Evolutionary conservation across 2,329 filamentous ascomycete genomes (phyloP).

Genomic region (Lachnellula suecica): DNA sequence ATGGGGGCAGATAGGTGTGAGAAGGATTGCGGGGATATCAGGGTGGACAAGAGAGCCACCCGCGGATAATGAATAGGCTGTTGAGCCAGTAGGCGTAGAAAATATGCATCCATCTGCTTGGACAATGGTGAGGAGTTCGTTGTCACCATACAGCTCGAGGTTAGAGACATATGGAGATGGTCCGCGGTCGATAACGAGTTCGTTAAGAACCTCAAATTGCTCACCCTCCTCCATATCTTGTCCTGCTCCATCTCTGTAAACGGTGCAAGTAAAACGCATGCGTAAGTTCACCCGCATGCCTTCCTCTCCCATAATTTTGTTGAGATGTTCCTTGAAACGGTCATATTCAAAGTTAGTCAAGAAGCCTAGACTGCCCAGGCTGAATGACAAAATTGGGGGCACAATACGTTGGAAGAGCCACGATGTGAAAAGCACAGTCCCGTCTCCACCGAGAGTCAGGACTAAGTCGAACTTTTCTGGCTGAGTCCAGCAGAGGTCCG

Average conservation of each 20-base stretch:
- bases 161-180: slow-evolving; percentile 97
- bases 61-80: slow-evolving; percentile 93
- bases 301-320: slow-evolving; percentile 86
- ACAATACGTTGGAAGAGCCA: slow-evolving; percentile 92
- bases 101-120: slow-evolving; percentile 98
- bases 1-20: slow-evolving; percentile 97
- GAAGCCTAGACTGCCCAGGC: slow-evolving; percentile 82
- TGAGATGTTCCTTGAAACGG: slow-evolving; percentile 82
- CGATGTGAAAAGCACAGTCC: slow-evolving; percentile 83
- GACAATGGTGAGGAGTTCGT: slow-evolving; percentile 90
- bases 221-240: slow-evolving; percentile 82
- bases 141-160: slow-evolving; percentile 92
- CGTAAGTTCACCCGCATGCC: slow-evolving; percentile 97
- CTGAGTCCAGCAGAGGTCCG: slow-evolving; percentile 88
- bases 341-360: slow-evolving; percentile 86
- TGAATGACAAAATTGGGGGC: slow-evolving; percentile 81
- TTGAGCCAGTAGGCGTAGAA: slow-evolving; percentile 91
- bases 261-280: slow-evolving; percentile 98
- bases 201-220: slow-evolving; percentile 97
- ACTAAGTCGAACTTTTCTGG: slow-evolving; percentile 97
- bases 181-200: slow-evolving; percentile 96
- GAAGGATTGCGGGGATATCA: slow-evolving; percentile 91
- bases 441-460: slow-evolving; percentile 81
- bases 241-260: slow-evolving; percentile 71
- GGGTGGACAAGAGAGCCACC: slow-evolving; percentile 95